Evolutionary conservation across 179 eudicot species (phyloP).

Genomic region (Amaranthus tricolor): DNA sequence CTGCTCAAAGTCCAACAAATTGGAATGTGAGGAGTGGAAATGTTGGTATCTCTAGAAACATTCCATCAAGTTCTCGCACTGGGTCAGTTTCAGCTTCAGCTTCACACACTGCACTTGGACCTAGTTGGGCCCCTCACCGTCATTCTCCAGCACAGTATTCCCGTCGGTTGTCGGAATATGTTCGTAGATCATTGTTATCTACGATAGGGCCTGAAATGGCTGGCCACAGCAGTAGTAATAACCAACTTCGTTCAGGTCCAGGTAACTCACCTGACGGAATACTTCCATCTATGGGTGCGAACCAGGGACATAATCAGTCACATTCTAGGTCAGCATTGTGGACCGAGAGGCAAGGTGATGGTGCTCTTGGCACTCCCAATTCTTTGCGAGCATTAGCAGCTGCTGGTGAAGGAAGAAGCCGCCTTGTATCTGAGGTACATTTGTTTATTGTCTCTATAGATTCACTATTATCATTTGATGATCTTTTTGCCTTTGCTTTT

Average conservation of each 20-base stretch:
- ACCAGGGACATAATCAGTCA: constrained; percentile 38
- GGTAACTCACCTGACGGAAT: constrained; percentile 40
- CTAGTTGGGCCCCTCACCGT: constrained; percentile 52
- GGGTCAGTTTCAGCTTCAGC: constrained; percentile 44
- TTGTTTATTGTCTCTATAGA: neutral
- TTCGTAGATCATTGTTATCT: constrained; percentile 55
- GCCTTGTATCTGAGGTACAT: constrained; percentile 85
- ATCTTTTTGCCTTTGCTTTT: neutral
- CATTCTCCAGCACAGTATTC: constrained; percentile 52
- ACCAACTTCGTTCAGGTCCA: constrained; percentile 32
- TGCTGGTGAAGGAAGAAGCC: constrained; percentile 81
- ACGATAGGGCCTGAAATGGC: constrained; percentile 46
- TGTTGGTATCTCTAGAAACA: constrained; percentile 39
- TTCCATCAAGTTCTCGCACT: constrained; percentile 54
- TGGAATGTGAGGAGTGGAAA: constrained; percentile 45
- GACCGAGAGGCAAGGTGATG: constrained; percentile 64
- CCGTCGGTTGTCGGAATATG: constrained; percentile 62
- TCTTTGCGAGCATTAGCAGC: constrained; percentile 61
- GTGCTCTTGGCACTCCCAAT: constrained; percentile 52
- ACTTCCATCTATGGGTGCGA: constrained; percentile 40
- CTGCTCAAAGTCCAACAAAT: constrained; percentile 41
- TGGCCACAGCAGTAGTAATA: constrained; percentile 41
- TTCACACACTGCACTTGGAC: constrained; percentile 35
- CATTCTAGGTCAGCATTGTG: constrained; percentile 55
- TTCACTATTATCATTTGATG: neutral